A percentile compares a stretch with the other conserved stretches of the same genome.
These are phyloP conservation scores for Candida manassasensis DNA, from an alignment of 805 yeast genomes.

Conservation along the genomic window DNA sequence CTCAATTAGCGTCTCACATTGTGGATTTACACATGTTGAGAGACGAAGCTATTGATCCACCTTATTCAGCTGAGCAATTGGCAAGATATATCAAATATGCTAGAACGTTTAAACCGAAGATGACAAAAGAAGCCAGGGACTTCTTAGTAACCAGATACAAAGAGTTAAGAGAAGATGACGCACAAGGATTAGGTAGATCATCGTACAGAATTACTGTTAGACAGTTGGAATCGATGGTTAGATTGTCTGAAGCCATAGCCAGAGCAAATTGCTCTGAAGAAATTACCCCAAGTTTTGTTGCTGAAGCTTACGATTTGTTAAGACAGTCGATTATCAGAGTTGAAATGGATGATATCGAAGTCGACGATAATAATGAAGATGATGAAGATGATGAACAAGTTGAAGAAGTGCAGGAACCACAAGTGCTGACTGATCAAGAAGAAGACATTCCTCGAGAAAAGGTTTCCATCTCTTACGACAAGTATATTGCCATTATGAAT, in stretches of 20 bases:
- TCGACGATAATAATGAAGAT: slow-evolving; percentile 53
- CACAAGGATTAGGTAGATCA: slow-evolving; percentile 79
- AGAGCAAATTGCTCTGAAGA: slow-evolving; percentile 92
- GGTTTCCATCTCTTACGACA: slow-evolving; percentile 71
- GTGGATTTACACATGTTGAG: slow-evolving; percentile 87
- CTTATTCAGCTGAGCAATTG: slow-evolving; percentile 83
- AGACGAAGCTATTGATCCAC: slow-evolving; percentile 87
- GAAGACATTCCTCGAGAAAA: slow-evolving; percentile 17
- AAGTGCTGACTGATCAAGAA: slow-evolving; percentile 1
- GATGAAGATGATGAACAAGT: slow-evolving; percentile 19
- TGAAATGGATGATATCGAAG: slow-evolving; percentile 86
- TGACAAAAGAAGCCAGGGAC: slow-evolving; percentile 78
- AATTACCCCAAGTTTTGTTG: slow-evolving; percentile 77
- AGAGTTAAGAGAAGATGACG: slow-evolving; percentile 82
- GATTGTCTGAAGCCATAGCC: slow-evolving; percentile 94
- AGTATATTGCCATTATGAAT: slow-evolving; percentile 80
- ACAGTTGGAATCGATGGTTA: slow-evolving; percentile 89
- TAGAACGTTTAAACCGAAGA: slow-evolving; percentile 82
- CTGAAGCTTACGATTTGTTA: slow-evolving; percentile 87
- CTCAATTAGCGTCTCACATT: slow-evolving; percentile 86
- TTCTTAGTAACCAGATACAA: slow-evolving; percentile 74
- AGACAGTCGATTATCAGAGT: slow-evolving; percentile 91
- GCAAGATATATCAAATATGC: slow-evolving; percentile 88
- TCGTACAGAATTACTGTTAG: slow-evolving; percentile 95
- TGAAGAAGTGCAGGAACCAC: slow-evolving; percentile 16